Evolutionary conservation across 768 basidiomycete species (phyloP).

Genomic region (Lactarius sp.): DNA sequence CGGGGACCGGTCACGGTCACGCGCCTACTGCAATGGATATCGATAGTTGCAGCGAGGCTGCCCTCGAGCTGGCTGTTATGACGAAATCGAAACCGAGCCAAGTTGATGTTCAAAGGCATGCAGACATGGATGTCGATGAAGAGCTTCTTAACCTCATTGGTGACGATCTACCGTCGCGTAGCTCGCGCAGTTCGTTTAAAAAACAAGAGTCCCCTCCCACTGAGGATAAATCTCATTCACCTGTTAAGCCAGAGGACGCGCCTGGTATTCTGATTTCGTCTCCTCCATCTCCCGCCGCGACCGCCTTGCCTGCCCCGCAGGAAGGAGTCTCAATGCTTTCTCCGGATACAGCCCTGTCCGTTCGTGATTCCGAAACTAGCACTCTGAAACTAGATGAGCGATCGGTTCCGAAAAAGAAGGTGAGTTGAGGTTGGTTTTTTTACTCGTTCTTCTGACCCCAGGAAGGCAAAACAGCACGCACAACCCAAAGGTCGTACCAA

Average conservation of each 20-base stretch:
- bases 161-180: constrained; percentile 29
- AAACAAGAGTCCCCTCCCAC: constrained; percentile 1
- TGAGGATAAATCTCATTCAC: constrained; percentile 5
- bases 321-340: constrained; percentile 60
- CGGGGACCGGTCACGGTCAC: not conserved
- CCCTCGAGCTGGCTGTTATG: not conserved
- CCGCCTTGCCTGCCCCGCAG: constrained; percentile 26
- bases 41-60: constrained; percentile 2
- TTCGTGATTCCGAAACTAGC: constrained; percentile 15
- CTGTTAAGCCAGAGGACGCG: constrained; percentile 6
- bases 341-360: not conserved
- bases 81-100: not conserved
- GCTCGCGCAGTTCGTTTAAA: constrained; percentile 21
- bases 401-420: constrained; percentile 28
- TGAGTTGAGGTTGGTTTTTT: constrained; percentile 11
- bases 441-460: not conserved
- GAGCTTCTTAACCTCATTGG: constrained; percentile 69
- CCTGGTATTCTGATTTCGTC: constrained; percentile 13
- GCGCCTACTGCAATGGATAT: not conserved
- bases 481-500: constrained; percentile 35
- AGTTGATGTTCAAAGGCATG: constrained; percentile 29
- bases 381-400: constrained; percentile 23
- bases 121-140: constrained; percentile 54
- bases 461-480: constrained; percentile 25
- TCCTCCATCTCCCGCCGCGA: constrained; percentile 19